phyloP scores from a whole-genome alignment of 2,329 filamentous ascomycete species.

The Xylariaceae sp. region DNA sequence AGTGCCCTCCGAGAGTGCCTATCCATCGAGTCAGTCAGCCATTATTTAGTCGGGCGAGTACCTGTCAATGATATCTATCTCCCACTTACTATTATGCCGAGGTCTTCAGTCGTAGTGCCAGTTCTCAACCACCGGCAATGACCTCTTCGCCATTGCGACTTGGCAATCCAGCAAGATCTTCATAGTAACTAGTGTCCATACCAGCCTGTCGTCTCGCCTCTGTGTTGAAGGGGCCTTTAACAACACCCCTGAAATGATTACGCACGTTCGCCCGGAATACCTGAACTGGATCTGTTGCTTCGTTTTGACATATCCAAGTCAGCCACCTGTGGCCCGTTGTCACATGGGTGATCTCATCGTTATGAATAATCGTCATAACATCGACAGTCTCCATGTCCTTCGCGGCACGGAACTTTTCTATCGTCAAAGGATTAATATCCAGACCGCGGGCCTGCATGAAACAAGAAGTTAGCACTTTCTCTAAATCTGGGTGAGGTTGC shows the following conservation, averaged over 20 bases:
- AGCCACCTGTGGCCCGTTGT: constrained; percentile 44
- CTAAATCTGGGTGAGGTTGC: too few relatives aligned
- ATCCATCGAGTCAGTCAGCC: too few relatives aligned
- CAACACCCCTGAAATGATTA: constrained; percentile 37
- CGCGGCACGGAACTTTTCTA: constrained; percentile 41
- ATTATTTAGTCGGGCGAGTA: too few relatives aligned
- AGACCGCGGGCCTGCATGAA: constrained; percentile 35
- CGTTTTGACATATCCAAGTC: constrained; percentile 42
- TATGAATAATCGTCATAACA: constrained; percentile 40
- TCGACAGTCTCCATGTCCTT: constrained; percentile 39
- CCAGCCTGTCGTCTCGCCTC: constrained; percentile 41
- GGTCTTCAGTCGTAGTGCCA: not conserved
- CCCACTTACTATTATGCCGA: not conserved
- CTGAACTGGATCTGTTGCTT: constrained; percentile 40
- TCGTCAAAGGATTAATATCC: constrained; percentile 44
- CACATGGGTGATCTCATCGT: constrained; percentile 45
- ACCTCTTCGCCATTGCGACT: constrained; percentile 28
- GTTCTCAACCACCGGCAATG: constrained; percentile 29
- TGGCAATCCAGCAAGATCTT: constrained; percentile 29
- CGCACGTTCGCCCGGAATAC: constrained; percentile 41
- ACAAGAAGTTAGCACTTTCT: not conserved
- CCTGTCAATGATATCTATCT: too few relatives aligned
- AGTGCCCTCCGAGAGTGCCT: too few relatives aligned
- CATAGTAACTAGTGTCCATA: constrained; percentile 40
- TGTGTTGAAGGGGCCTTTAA: constrained; percentile 42